Conservation (phyloP, 192 early-diverging fungal genomes). For the Oehlia diaphana region DNA sequence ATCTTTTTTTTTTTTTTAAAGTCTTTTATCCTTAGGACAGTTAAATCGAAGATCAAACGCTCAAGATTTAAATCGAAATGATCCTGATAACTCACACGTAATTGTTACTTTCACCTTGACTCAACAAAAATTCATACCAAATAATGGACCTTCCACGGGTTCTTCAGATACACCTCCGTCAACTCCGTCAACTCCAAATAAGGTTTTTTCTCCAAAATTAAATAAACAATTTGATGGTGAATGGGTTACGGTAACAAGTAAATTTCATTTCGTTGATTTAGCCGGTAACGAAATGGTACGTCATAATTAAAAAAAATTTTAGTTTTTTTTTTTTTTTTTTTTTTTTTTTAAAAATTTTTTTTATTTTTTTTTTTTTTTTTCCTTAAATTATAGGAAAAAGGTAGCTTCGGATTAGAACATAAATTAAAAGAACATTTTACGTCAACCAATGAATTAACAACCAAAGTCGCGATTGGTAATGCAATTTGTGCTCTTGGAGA, state of each 20-base stretch:
- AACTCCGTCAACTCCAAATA: neutral
- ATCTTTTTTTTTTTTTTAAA: slow-evolving; percentile 2
- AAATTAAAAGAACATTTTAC: slow-evolving; percentile 89
- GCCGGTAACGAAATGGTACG: slow-evolving; percentile 87
- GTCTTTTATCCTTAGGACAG: slow-evolving; percentile 67
- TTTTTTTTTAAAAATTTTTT: neutral
- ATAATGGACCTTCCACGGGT: slow-evolving; percentile 35
- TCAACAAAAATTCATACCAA: slow-evolving; percentile 67
- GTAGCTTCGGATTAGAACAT: slow-evolving; percentile 88
- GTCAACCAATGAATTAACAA: slow-evolving; percentile 54
- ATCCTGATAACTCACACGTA: slow-evolving; percentile 88
- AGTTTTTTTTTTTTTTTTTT: neutral
- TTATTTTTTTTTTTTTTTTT: neutral
- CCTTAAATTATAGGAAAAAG: slow-evolving; percentile 59
- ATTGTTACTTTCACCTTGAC: slow-evolving; percentile 89
- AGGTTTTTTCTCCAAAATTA: neutral
- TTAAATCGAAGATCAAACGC: slow-evolving; percentile 81
- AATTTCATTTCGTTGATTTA: slow-evolving; percentile 99
- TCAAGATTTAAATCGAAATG: slow-evolving; percentile 85
- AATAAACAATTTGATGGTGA: slow-evolving; percentile 48
- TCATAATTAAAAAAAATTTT: neutral
- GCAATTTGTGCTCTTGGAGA: slow-evolving; percentile 95
- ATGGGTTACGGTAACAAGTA: slow-evolving; percentile 70
- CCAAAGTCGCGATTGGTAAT: slow-evolving; percentile 90
- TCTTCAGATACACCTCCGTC: slow-evolving; percentile 14